Evolutionary conservation across 345 rosid species (phyloP).

Genomic region (Mercurialis annua): DNA sequence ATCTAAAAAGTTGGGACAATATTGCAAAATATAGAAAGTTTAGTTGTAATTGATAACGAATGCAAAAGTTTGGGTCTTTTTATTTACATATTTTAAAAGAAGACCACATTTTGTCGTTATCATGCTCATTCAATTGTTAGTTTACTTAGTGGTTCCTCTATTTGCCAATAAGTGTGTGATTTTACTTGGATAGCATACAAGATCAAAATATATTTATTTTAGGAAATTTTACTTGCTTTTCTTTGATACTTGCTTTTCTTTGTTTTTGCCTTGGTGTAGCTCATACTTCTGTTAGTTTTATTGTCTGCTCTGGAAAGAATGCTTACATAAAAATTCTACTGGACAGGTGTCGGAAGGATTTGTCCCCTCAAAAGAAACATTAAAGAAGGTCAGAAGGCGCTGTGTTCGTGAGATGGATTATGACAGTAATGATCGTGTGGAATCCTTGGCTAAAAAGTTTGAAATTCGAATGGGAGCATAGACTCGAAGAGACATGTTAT

Average conservation of each 20-base stretch:
- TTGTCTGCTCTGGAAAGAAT: slow-evolving; percentile 8
- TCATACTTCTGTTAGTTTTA: background rate
- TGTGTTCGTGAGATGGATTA: slow-evolving; percentile 75
- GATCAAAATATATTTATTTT: background rate
- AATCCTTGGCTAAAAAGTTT: slow-evolving; percentile 50
- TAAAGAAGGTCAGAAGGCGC: slow-evolving; percentile 80
- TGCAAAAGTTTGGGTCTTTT: no score
- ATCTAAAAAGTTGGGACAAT: no score
- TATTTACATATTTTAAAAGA: background rate
- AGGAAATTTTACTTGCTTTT: no score
- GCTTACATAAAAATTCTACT: slow-evolving; percentile 10
- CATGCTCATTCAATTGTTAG: slow-evolving; percentile 53
- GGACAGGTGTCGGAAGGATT: slow-evolving; percentile 72
- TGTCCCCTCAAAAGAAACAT: slow-evolving; percentile 67
- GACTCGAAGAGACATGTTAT: slow-evolving; percentile 67
- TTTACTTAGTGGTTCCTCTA: background rate
- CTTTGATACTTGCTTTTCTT: slow-evolving; percentile 7
- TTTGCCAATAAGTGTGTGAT: background rate
- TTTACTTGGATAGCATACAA: background rate
- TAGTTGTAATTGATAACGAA: no score
- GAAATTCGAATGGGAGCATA: slow-evolving; percentile 61
- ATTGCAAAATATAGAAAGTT: no score
- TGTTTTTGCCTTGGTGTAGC: background rate
- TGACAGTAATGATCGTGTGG: slow-evolving; percentile 58
- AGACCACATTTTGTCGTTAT: background rate